Conservation (phyloP, 202 grass and related monocot species). For the Panicum hallii region DNA sequence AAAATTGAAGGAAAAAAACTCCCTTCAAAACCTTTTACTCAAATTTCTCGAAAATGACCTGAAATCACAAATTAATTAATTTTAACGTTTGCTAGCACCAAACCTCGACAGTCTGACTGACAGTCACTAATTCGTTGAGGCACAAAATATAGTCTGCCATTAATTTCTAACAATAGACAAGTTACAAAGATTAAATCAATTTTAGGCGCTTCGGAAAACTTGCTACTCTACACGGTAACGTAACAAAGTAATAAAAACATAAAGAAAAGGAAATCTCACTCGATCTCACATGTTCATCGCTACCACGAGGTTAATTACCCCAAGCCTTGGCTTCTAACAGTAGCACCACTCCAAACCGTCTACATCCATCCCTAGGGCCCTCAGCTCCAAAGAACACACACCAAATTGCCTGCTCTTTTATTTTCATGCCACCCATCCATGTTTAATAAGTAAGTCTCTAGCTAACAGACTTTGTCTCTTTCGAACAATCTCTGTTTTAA, state of each 20-base stretch:
- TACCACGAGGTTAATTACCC: not conserved
- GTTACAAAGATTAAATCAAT: too few relatives aligned
- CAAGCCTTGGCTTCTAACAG: not conserved
- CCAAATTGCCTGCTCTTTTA: not conserved
- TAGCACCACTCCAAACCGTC: not conserved
- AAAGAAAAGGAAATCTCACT: not conserved
- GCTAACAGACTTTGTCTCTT: not conserved
- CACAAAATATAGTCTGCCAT: not conserved
- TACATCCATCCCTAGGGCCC: not conserved
- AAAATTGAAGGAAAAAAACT: not conserved
- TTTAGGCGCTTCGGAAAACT: too few relatives aligned
- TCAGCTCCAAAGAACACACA: not conserved
- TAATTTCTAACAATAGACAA: too few relatives aligned
- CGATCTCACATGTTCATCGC: not conserved
- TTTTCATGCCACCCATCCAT: not conserved
- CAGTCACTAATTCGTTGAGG: not conserved
- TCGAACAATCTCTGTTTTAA: slow-evolving; percentile 20
- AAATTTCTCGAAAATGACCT: not conserved
- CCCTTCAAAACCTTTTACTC: not conserved
- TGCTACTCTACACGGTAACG: too few relatives aligned
- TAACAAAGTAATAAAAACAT: not conserved
- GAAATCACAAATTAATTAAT: not conserved
- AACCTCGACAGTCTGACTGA: not conserved
- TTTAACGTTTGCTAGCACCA: not conserved
- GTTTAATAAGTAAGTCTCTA: too few relatives aligned